Conservation (phyloP, 257 asterid species). For the Euphrasia confusa region DNA sequence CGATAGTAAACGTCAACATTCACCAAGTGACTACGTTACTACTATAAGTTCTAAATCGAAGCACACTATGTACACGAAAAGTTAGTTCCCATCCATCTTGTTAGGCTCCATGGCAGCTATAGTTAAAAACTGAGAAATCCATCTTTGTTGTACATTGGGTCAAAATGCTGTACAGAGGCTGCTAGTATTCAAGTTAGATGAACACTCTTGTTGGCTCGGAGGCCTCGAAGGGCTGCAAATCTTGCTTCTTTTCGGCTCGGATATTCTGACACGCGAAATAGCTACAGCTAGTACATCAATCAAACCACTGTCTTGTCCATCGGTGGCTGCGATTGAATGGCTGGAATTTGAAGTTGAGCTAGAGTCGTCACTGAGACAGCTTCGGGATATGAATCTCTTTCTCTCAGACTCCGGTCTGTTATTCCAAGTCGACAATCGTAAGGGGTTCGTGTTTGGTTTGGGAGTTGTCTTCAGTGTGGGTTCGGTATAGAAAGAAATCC, state of each 20-base stretch:
- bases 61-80: conserved; percentile 29
- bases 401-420: not conserved
- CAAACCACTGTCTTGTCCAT: not conserved
- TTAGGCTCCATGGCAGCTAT: conserved; percentile 22
- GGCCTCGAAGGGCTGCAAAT: conserved; percentile 1
- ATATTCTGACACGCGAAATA: not conserved
- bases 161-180: conserved; percentile 3
- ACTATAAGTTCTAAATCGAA: conserved; percentile 11
- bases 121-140: conserved; percentile 24
- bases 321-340: not conserved
- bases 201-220: not conserved
- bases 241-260: not conserved
- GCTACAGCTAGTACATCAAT: not conserved
- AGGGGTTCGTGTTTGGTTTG: not conserved
- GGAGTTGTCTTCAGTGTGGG: not conserved
- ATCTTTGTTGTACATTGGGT: not conserved
- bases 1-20: not conserved
- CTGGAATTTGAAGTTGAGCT: not conserved
- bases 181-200: not conserved
- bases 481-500: not conserved
- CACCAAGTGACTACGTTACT: not conserved
- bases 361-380: not conserved
- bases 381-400: not conserved
- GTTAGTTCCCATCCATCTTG: conserved; percentile 25
- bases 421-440: not conserved